phyloP scores from a whole-genome alignment of 768 basidiomycete species.

The Gymnopilus dilepis region DNA sequence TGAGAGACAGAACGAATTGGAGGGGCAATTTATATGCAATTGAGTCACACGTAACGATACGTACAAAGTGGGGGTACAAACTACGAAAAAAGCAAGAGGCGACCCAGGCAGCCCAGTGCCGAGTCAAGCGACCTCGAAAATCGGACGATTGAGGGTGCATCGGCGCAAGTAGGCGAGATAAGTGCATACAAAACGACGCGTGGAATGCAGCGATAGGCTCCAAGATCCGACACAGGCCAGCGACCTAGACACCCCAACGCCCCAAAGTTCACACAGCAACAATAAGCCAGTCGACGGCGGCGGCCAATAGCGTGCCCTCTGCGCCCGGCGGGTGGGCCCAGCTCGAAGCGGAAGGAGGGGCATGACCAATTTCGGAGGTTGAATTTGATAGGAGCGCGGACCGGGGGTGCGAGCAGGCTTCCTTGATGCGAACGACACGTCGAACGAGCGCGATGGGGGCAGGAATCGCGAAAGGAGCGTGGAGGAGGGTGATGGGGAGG shows the following conservation, averaged over 20 bases:
- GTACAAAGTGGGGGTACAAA: constrained; percentile 25
- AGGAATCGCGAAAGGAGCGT: constrained; percentile 9
- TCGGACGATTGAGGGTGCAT: neutral
- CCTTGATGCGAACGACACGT: constrained; percentile 12
- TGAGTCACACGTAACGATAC: constrained; percentile 20
- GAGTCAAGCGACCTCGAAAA: neutral
- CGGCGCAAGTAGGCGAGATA: neutral
- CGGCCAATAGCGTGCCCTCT: constrained; percentile 16
- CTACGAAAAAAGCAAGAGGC: constrained; percentile 16
- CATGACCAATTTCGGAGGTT: constrained; percentile 32
- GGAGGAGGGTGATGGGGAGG: constrained; percentile 9
- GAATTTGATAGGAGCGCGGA: constrained; percentile 24
- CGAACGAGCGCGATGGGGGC: neutral
- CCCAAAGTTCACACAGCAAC: constrained; percentile 23
- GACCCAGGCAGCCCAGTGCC: neutral
- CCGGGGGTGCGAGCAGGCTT: neutral
- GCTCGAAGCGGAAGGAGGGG: constrained; percentile 1
- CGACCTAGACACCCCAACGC: constrained; percentile 11
- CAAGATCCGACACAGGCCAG: constrained; percentile 18
- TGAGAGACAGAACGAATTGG: constrained; percentile 1
- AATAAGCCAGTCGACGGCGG: neutral
- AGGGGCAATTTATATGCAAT: constrained; percentile 35
- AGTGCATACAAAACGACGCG: constrained; percentile 2
- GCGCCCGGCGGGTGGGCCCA: neutral
- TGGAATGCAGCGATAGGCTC: constrained; percentile 15